Evolutionary conservation across 352 stramenopile species (phyloP).

Genomic region (Globisporangium nagaii): DNA sequence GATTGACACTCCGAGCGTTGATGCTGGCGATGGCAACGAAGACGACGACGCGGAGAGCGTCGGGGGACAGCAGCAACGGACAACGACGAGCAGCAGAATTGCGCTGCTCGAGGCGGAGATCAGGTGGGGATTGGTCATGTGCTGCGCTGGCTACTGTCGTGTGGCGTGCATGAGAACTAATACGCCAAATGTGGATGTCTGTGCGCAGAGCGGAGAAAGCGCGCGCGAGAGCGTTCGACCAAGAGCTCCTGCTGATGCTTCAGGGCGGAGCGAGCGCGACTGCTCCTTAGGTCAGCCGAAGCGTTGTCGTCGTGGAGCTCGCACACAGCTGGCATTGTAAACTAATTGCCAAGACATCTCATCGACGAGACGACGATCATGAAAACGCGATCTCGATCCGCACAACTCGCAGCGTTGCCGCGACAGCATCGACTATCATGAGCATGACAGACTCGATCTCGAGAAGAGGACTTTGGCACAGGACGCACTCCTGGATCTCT

Average conservation of each 20-base stretch:
- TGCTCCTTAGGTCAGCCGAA: too few relatives aligned
- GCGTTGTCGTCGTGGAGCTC: too few relatives aligned
- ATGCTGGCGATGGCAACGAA: background rate
- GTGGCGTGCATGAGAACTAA: background rate
- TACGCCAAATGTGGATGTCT: background rate
- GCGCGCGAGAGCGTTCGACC: conserved; percentile 33
- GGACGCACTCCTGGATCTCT: too few relatives aligned
- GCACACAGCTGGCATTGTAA: too few relatives aligned
- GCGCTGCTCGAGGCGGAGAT: conserved; percentile 40
- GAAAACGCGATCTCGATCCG: too few relatives aligned
- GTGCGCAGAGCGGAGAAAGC: conserved; percentile 29
- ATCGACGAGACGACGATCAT: too few relatives aligned
- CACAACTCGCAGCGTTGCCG: too few relatives aligned
- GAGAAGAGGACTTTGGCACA: too few relatives aligned
- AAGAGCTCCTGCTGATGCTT: conserved; percentile 50
- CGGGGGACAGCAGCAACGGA: background rate
- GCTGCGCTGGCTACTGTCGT: background rate
- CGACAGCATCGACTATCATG: too few relatives aligned
- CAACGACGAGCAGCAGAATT: conserved; percentile 8
- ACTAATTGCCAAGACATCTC: too few relatives aligned
- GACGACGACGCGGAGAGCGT: conserved; percentile 2
- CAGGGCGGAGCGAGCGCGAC: conserved; percentile 17
- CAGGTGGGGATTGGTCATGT: conserved; percentile 20
- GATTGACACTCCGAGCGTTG: background rate
- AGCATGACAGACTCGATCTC: too few relatives aligned